A percentile compares a stretch with the other conserved stretches of the same genome.
These are phyloP conservation scores for Pelargonium cotyledonis DNA, from an alignment of 441 rosid species.

Conservation along the genomic window DNA sequence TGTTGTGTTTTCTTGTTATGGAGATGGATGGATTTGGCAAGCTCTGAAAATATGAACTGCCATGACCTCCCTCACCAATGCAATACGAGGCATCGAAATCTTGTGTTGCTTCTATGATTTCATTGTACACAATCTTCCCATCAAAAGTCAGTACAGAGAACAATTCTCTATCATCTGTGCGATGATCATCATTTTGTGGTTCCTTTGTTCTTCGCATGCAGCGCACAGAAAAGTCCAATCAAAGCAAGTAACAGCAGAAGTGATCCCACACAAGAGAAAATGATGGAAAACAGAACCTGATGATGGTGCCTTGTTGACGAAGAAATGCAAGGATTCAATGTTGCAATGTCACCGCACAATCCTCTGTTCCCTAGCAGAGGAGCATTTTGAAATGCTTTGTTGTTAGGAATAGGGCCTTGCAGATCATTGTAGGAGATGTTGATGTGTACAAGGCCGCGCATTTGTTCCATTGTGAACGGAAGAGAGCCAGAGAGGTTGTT, in stretches of 20 bases:
- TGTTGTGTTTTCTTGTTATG: no score
- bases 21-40: no score
- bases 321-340: slow-evolving; percentile 14
- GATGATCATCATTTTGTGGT: not conserved
- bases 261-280: slow-evolving; percentile 15
- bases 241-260: not conserved
- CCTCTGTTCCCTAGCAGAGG: slow-evolving; percentile 25
- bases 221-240: not conserved
- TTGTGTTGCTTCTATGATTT: slow-evolving; percentile 7
- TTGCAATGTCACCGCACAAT: slow-evolving; percentile 20
- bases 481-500: slow-evolving; percentile 28
- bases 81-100: slow-evolving; percentile 25
- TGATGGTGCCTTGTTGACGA: no score
- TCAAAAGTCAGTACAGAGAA: slow-evolving; percentile 16
- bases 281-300: slow-evolving; percentile 9
- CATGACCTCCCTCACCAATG: slow-evolving; percentile 15
- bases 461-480: not conserved
- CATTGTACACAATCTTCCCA: not conserved
- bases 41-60: not conserved
- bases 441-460: slow-evolving; percentile 6
- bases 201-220: not conserved
- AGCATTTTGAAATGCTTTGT: slow-evolving; percentile 27
- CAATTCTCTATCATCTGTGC: not conserved
- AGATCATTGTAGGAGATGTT: slow-evolving; percentile 31
- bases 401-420: slow-evolving; percentile 28